Evolutionary conservation across 2,329 filamentous ascomycete genomes (phyloP).

Genomic region (Leptodontidium sp.): DNA sequence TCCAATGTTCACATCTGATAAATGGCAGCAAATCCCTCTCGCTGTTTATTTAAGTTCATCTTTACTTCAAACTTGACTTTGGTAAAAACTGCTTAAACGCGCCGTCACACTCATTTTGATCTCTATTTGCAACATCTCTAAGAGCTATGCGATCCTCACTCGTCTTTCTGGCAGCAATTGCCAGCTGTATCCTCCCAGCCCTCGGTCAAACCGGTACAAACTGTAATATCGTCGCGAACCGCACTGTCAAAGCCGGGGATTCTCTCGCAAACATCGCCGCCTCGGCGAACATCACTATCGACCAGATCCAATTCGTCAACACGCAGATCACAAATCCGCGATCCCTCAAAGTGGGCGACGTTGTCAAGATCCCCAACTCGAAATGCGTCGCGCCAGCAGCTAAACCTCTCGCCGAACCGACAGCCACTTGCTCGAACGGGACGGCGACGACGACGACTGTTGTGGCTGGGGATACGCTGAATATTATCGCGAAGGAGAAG

Average conservation of each 20-base stretch:
- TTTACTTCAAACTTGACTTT: neutral
- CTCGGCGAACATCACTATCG: conserved; percentile 24
- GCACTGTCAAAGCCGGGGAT: conserved; percentile 30
- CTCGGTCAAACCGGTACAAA: conserved; percentile 24
- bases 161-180: neutral
- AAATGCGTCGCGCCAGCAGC: conserved; percentile 27
- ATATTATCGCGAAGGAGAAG: conserved; percentile 35
- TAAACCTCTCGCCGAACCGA: conserved; percentile 19
- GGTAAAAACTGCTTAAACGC: neutral
- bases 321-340: conserved; percentile 30
- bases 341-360: conserved; percentile 29
- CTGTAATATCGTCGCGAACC: conserved; percentile 29
- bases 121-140: neutral
- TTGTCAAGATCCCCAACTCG: conserved; percentile 27
- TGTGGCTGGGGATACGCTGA: conserved; percentile 28
- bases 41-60: neutral
- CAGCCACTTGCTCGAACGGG: conserved; percentile 28
- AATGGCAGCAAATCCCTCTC: neutral
- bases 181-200: conserved; percentile 11
- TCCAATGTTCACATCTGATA: neutral
- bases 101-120: conserved; percentile 1
- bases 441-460: conserved; percentile 24
- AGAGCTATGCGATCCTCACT: neutral
- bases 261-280: conserved; percentile 24
- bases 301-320: conserved; percentile 34